Base-by-base conservation (phyloP, 2,329 filamentous ascomycete genomes). In the Lachnellula hyalina region DNA sequence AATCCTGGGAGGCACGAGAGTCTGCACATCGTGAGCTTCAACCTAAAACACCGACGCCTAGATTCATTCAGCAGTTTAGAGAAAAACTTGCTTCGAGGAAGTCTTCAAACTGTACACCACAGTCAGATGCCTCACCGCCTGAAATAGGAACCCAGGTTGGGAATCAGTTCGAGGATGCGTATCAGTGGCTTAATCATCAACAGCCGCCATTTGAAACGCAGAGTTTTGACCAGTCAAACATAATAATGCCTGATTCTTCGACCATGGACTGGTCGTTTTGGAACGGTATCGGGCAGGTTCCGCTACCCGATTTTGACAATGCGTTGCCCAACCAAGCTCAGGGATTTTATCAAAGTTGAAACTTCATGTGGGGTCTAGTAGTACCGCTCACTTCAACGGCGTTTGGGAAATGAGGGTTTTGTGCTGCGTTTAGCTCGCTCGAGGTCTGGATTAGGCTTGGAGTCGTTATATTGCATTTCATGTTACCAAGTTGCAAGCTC, bases 1-100 rank as follows among this genome's bases (percentile, higher is more conserved):
- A 66, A 47, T 59, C 62, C 15, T 66, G 64, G 64, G 62, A 63
- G 44, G 61, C 57, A 11, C 51, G 58, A 19, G 61, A 63, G 48
- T 55, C 53, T 41, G 58, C 49, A 7, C 32, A 58, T 17, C 36
- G 2, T 21, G 15, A 44, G 11, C 34, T 35, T 23, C 38, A 28
- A 34, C 50, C 50, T 36, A 35, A 40, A 0, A 34, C 56, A 7
- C 41, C 49, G 9, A 42, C 34, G 7, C 60, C 60, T 6, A 8
- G 4, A 19, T 51, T 59, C 19, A 56, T 63, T 25, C 0, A 14
- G 2, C 32, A 12, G 3, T 34, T 58, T 11, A 51, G 45, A 41
- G 45, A 51, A 17, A 28, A 53, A 8, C 28, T 51, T 21, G 25
- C 19, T 12, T 17, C 28, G 4, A 23, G 38, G 12, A 47, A 35